These are phyloP conservation scores for Xylariaceae sp. DNA, from an alignment of 2,329 filamentous ascomycete species.

Conservation along the genomic window DNA sequence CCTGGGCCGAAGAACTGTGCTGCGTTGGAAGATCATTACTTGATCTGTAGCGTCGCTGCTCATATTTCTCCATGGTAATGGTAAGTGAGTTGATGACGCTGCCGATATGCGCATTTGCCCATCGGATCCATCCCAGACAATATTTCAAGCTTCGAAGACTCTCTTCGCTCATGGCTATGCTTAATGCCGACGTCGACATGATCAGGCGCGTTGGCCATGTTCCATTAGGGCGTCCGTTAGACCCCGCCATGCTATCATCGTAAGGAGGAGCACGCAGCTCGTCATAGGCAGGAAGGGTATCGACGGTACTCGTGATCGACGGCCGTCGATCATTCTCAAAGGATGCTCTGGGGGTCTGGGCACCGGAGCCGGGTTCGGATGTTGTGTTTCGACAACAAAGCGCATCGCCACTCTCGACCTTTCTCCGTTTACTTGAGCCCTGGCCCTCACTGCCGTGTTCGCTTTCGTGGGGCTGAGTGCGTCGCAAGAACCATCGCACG, in stretches of 20 bases:
- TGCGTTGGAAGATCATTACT: slow-evolving; percentile 25
- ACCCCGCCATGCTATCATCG: slow-evolving; percentile 48
- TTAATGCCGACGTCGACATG: slow-evolving; percentile 84
- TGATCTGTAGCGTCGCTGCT: slow-evolving; percentile 41
- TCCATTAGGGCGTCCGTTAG: slow-evolving; percentile 29
- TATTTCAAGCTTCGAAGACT: slow-evolving; percentile 79
- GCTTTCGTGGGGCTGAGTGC: slow-evolving; percentile 42
- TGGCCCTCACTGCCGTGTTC: slow-evolving; percentile 43
- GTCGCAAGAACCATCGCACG: slow-evolving; percentile 75
- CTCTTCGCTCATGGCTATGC: slow-evolving; percentile 85
- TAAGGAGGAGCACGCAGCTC: slow-evolving; percentile 71
- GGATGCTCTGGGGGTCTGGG: slow-evolving; percentile 32
- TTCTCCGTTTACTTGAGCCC: slow-evolving; percentile 54
- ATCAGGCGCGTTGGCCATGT: slow-evolving; percentile 79
- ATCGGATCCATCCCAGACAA: slow-evolving; percentile 73
- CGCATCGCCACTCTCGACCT: slow-evolving; percentile 38
- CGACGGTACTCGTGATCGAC: slow-evolving; percentile 62
- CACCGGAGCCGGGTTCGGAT: slow-evolving; percentile 26
- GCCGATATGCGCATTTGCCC: slow-evolving; percentile 76
- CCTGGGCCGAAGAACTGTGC: slow-evolving; percentile 21
- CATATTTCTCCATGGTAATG: slow-evolving; percentile 73
- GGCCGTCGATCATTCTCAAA: slow-evolving; percentile 45
- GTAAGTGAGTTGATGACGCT: slow-evolving; percentile 70
- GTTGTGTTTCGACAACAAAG: slow-evolving; percentile 31
- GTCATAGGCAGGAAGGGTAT: slow-evolving; percentile 79